Evolutionary conservation across 1,139 yeast genomes (phyloP).

Genomic region (Taphrina confusa): DNA sequence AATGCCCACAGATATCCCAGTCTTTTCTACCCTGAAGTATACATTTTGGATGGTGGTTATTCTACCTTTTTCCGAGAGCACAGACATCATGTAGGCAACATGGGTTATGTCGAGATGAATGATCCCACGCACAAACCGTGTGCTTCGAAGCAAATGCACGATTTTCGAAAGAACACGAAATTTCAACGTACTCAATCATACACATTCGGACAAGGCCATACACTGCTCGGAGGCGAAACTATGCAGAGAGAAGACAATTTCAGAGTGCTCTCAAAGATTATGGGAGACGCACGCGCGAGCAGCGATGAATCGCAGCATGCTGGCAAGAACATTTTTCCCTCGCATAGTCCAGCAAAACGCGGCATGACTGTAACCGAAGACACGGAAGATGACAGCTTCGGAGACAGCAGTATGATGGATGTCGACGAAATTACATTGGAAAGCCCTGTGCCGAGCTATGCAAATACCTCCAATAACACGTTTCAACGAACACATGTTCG

Average conservation of each 20-base stretch:
- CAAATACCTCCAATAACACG: conserved; percentile 9
- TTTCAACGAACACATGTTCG: conserved; percentile 14
- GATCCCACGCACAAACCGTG: conserved; percentile 64
- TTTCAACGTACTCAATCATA: conserved; percentile 33
- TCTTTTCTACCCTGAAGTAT: conserved; percentile 81
- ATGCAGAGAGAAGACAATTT: conserved; percentile 29
- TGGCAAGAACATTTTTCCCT: neutral
- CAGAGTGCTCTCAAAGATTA: neutral
- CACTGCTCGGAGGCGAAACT: conserved; percentile 13
- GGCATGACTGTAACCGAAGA: conserved; percentile 9
- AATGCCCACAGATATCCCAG: conserved; percentile 77
- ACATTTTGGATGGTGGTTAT: conserved; percentile 89
- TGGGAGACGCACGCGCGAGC: neutral
- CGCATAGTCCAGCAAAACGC: neutral
- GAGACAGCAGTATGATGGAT: conserved; percentile 29
- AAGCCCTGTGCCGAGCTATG: conserved; percentile 22
- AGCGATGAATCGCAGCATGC: neutral
- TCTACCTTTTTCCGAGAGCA: conserved; percentile 65
- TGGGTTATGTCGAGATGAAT: conserved; percentile 72
- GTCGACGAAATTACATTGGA: neutral
- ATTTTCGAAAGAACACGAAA: conserved; percentile 56
- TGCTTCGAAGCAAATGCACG: conserved; percentile 72
- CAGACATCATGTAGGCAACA: conserved; percentile 42
- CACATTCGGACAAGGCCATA: conserved; percentile 25
- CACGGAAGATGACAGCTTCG: conserved; percentile 21